A percentile compares a stretch with the other conserved stretches of the same genome.
phyloP scores from a whole-genome alignment of 1,139 yeast genomes.

The Blastobotrys capitulatus region DNA sequence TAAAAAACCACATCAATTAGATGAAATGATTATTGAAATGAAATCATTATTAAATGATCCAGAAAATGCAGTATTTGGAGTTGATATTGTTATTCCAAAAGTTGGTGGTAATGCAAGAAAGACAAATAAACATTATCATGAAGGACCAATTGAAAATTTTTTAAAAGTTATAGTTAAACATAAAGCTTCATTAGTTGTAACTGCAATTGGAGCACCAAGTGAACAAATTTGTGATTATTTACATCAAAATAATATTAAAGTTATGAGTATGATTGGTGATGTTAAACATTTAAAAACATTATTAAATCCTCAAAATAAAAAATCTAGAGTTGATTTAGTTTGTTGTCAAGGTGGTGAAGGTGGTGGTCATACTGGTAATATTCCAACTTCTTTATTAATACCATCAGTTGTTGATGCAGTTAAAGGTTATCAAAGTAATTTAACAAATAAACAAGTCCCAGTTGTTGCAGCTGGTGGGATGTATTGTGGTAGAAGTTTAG shows the following conservation, averaged over 20 bases:
- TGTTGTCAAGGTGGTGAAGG: constrained; percentile 48
- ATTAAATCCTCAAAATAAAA: constrained; percentile 18
- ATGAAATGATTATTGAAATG: constrained; percentile 24
- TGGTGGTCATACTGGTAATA: constrained; percentile 45
- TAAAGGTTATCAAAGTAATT: constrained; percentile 20
- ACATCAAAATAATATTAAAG: constrained; percentile 38
- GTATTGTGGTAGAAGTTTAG: constrained; percentile 31
- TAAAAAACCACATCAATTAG: constrained; percentile 24
- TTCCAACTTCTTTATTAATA: constrained; percentile 26
- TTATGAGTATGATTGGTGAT: constrained; percentile 41
- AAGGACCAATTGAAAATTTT: constrained; percentile 23
- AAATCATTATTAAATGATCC: constrained; percentile 21
- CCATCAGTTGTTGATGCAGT: constrained; percentile 37
- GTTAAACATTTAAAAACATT: constrained; percentile 41
- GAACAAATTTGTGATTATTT: constrained; percentile 33
- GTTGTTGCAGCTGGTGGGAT: constrained; percentile 47
- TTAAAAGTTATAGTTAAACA: constrained; percentile 24
- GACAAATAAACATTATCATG: constrained; percentile 27
- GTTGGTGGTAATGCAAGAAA: constrained; percentile 28
- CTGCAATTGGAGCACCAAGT: constrained; percentile 43
- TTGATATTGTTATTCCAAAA: constrained; percentile 27
- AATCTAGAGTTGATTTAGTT: constrained; percentile 36
- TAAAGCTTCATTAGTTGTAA: constrained; percentile 23
- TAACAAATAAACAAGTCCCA: constrained; percentile 28
- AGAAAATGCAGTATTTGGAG: constrained; percentile 23